These are phyloP conservation scores for Gloeophyllum trabeum DNA, from an alignment of 768 basidiomycete genomes.

Conservation along the genomic window DNA sequence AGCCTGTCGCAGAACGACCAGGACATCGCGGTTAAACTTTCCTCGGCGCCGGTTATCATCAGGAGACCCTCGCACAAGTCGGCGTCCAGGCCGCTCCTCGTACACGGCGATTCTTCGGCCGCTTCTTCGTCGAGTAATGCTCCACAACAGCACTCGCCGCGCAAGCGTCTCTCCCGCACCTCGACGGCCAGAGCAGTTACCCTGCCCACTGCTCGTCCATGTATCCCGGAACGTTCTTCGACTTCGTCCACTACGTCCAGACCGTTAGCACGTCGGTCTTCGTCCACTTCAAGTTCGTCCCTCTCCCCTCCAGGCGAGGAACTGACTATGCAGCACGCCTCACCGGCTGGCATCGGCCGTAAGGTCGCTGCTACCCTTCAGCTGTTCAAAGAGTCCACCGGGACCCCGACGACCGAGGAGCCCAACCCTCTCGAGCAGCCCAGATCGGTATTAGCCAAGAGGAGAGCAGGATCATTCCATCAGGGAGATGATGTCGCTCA, in stretches of 20 bases:
- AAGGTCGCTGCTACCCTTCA: constrained; percentile 79
- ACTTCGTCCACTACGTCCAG: not conserved
- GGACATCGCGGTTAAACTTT: no score
- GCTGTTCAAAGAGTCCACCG: constrained; percentile 68
- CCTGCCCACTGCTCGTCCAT: constrained; percentile 19
- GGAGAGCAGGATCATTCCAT: constrained; percentile 21
- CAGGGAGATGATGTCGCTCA: constrained; percentile 47
- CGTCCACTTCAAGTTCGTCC: constrained; percentile 9
- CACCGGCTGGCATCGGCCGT: constrained; percentile 47
- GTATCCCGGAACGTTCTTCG: constrained; percentile 1
- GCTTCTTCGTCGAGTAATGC: not conserved
- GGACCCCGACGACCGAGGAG: constrained; percentile 22
- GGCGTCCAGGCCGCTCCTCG: not conserved
- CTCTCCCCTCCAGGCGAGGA: constrained; percentile 6
- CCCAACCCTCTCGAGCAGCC: constrained; percentile 16
- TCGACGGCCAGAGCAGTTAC: constrained; percentile 20
- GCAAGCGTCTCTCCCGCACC: constrained; percentile 10
- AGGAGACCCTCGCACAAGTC: not conserved
- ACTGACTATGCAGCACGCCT: constrained; percentile 6
- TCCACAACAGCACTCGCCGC: constrained; percentile 11
- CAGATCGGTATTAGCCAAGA: constrained; percentile 16
- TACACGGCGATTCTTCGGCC: not conserved
- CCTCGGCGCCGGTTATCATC: no score
- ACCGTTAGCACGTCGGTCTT: constrained; percentile 3
- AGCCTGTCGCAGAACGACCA: constrained; percentile 13